Evolutionary conservation across 2,329 filamentous ascomycete genomes (phyloP), one percentile per base, ranked within the genome.

Genomic region (Aspergillus udagawae): DNA sequence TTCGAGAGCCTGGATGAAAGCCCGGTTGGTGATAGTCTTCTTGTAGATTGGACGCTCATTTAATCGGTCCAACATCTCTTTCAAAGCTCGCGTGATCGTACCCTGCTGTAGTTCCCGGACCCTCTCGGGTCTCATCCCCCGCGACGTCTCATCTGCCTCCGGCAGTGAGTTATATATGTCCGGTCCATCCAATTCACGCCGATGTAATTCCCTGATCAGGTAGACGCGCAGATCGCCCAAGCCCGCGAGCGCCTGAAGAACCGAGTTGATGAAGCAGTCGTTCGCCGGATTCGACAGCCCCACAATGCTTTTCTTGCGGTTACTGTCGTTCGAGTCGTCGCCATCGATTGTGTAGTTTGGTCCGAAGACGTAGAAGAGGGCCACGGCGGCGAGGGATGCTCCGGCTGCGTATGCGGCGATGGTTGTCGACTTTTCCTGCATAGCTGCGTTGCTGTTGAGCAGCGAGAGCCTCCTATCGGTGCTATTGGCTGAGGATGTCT

Each of bases 311-410:
- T 91, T 93, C 75, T 92, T 94, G 65, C 90, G 86, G 61, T 78
- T 77, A 55, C 83, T 84, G 60, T 75, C 79, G 57, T 75, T 77
- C 25, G 80, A 79, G 52, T 87, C 83, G 56, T 94, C 89, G 70
- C 88, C 86, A 76, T 99, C 93, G 73, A 97, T 88, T 67, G 96
- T 90, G 75, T 93, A 97, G 53, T 92, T 97, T n/a, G 94, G 94
- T 8, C 89, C 92, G 76, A 99, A 97, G 66, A 97, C 93, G 76
- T 97, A 99, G 73, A 97, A 90, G 57, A 97, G 85, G 32, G 94
- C 93, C 61, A 96, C 90, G 60, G 94, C 94, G 55, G 94, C 94
- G 61, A 99, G 88, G 54, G 92, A 96, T 59, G 93, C 94, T 66
- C 93, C 93, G 58, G 93, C 94, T 69, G 94, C 94, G 77, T 99